Base-by-base conservation (phyloP, 1,139 yeast genomes). In the Yamadazyma triangularis region DNA sequence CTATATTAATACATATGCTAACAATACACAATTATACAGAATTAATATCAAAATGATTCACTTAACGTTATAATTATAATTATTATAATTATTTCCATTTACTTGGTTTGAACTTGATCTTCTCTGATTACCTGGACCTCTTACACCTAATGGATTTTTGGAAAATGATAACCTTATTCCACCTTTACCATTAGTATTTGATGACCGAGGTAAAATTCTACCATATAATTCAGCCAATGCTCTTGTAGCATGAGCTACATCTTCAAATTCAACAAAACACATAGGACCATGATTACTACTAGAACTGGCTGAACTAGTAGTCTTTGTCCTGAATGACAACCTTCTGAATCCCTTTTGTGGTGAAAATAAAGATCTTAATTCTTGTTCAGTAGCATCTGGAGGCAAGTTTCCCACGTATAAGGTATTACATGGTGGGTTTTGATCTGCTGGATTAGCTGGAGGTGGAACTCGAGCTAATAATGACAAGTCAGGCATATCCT, bases 181-280 rank as follows among this genome's bases (percentile, higher is more conserved):
- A 25, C 97, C 97, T 57, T 91, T 89, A 42, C 83, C 84, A 40
- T 77, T 77, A 35, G 75, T 70, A 10, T 83, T 84, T 12, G 70
- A 70, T 3, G 83, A 73, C 43, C 89, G 64, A 15, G 88, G 88
- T 46, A 83, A 65, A 8, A 85, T 79, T 44, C 91, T 73, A 11
- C 98, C 98, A 53, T 91, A 91, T 33, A 91, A 64, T 57, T 88
- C 96, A 23, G 95, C 95, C 41, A 91, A 69, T 0, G 97, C 96
- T 45, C 88, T 70, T 1, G 97, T 88, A 3, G 98, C 98, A 56
- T 77, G 86, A 2, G 85, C 81, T 30, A 91, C 95, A 55, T 89
- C 96, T 47, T 91, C 97, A 65, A 91, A 91, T 62, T 91, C 98
- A 34, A 91, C 98, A 70, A 91, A 91, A 59, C 98, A 91, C 97